These are phyloP conservation scores for Quercus suber DNA, from an alignment of 306 rosid species.

Conservation along the genomic window DNA sequence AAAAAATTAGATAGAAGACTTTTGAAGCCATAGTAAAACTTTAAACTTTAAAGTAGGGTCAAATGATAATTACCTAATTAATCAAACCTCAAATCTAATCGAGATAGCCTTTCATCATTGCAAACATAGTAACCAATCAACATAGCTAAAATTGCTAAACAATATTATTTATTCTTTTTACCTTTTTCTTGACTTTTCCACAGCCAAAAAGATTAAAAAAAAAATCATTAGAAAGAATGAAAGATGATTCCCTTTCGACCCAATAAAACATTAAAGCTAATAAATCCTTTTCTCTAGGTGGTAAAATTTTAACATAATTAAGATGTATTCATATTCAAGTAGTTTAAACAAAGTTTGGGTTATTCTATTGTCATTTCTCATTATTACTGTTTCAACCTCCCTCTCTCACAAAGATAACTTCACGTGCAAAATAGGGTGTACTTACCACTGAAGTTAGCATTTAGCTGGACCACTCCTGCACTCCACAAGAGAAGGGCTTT, in stretches of 20 bases:
- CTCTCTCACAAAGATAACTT: no score
- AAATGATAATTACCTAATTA: conserved; percentile 5
- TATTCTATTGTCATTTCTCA: no score
- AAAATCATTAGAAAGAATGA: neutral
- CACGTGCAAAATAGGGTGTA: no score
- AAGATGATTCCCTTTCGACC: neutral
- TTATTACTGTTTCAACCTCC: no score
- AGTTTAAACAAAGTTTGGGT: no score
- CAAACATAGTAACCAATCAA: neutral
- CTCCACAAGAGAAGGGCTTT: no score
- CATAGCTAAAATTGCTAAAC: neutral
- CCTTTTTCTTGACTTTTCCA: neutral
- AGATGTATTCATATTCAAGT: no score
- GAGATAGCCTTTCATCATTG: neutral
- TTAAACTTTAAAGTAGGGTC: neutral
- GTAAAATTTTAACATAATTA: no score
- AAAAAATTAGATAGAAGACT: conserved; percentile 19
- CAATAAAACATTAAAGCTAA: neutral
- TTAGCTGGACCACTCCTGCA: no score
- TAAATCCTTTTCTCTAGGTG: no score
- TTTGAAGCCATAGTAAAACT: conserved; percentile 1
- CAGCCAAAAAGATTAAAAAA: neutral
- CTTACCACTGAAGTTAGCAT: no score
- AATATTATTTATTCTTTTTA: neutral
- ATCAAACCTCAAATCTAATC: neutral